A percentile compares a stretch with the other conserved stretches of the same genome.
Conservation (phyloP, 345 rosid species). For the Punica granatum region DNA sequence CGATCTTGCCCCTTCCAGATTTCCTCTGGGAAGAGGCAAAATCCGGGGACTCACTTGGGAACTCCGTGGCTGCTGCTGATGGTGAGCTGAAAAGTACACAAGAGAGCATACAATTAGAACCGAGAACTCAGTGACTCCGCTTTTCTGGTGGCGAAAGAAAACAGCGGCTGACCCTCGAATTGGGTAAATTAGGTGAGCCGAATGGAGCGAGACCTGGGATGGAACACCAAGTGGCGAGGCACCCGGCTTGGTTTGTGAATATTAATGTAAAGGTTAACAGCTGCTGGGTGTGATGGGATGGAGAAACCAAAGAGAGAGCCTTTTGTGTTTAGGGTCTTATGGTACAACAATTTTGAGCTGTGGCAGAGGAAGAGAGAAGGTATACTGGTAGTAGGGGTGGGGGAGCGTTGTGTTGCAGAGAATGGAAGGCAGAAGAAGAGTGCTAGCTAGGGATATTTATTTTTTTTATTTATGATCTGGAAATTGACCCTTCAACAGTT, state of each 20-base stretch:
- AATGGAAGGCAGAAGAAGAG: constrained; percentile 31
- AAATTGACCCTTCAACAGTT: constrained; percentile 37
- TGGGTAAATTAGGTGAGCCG: background rate
- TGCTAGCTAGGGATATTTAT: constrained; percentile 28
- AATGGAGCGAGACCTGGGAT: background rate
- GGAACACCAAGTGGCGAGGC: background rate
- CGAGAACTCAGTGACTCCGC: background rate
- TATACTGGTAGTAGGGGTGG: background rate
- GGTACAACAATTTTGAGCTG: background rate
- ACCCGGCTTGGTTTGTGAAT: background rate
- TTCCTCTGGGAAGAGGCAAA: constrained; percentile 42
- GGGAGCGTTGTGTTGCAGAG: constrained; percentile 29
- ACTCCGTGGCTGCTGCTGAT: constrained; percentile 32
- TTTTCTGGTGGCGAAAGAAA: background rate
- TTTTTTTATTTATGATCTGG: constrained; percentile 9
- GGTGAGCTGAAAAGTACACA: background rate
- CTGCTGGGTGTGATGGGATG: background rate
- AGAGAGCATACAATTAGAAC: background rate
- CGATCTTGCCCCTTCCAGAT: constrained; percentile 72
- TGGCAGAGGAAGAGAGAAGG: background rate
- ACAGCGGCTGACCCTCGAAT: background rate
- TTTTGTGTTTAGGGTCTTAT: constrained; percentile 4
- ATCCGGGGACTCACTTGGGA: constrained; percentile 35
- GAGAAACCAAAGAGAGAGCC: background rate
- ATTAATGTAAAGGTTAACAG: background rate